Conservation (phyloP, 176 grass and related monocot species). For the Calamus simplicifolius region DNA sequence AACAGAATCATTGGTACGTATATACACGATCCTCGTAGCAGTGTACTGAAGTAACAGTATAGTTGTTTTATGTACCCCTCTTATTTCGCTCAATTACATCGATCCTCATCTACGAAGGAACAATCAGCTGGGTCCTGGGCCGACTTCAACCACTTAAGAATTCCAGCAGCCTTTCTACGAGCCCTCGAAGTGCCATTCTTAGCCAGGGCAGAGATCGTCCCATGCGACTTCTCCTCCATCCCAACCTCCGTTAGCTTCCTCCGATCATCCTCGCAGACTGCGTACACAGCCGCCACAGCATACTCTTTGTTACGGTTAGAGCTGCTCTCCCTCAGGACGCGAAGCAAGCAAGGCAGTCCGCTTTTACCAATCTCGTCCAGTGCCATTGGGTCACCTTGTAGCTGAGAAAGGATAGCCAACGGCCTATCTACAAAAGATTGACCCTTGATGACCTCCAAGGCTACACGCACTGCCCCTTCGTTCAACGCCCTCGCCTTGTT, state of each 20-base stretch:
- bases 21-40: no score
- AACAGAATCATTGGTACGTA: no score
- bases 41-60: no score
- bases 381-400: conserved; percentile 51
- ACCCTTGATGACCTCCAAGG: conserved; percentile 36
- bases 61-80: no score
- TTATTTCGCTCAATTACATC: no score
- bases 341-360: conserved; percentile 43
- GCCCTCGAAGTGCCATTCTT: conserved; percentile 66
- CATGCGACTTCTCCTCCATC: conserved; percentile 46
- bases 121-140: no score
- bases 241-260: conserved; percentile 46
- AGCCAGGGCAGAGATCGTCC: conserved; percentile 47
- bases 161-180: conserved; percentile 43
- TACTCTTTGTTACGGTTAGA: conserved; percentile 75
- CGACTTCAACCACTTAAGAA: no score
- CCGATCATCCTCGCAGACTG: conserved; percentile 60
- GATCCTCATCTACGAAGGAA: no score
- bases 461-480: conserved; percentile 38
- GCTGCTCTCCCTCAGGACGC: conserved; percentile 41
- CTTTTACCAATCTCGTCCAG: conserved; percentile 47
- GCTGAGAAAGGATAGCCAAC: conserved; percentile 63
- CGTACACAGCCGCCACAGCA: conserved; percentile 46
- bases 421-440: conserved; percentile 49
- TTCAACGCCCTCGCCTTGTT: conserved; percentile 53